Conservation (phyloP, 2,329 filamentous ascomycete genomes). For the Ophiocordyceps robertsii region DNA sequence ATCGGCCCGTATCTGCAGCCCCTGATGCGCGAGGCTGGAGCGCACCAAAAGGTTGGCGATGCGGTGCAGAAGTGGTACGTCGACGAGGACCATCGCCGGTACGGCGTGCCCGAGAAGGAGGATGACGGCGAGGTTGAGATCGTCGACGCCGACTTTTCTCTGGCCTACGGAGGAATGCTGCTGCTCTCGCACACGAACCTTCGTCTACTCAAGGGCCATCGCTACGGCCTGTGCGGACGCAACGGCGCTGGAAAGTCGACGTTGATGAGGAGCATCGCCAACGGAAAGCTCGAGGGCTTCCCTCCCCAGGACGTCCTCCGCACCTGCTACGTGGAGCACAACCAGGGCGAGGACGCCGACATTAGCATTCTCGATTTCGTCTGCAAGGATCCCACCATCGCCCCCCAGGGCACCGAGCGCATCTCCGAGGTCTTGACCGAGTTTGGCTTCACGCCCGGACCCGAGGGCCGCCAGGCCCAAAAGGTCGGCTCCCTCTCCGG, state of each 20-base stretch:
- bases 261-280: constrained; percentile 90
- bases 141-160: constrained; percentile 93
- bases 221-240: constrained; percentile 91
- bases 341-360: constrained; percentile 94
- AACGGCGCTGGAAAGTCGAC: constrained; percentile 99
- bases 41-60: constrained; percentile 50
- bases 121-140: constrained; percentile 91
- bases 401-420: constrained; percentile 62
- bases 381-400: constrained; percentile 75
- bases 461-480: constrained; percentile 76
- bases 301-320: constrained; percentile 82
- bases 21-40: constrained; percentile 49
- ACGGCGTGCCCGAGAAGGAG: constrained; percentile 69
- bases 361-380: constrained; percentile 93
- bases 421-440: constrained; percentile 77
- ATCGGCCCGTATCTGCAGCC: constrained; percentile 64
- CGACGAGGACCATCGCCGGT: constrained; percentile 77
- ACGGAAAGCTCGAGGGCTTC: constrained; percentile 94
- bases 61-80: constrained; percentile 67
- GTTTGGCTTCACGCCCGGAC: constrained; percentile 86
- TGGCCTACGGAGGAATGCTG: constrained; percentile 96
- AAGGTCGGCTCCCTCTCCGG: constrained; percentile 90
- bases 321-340: constrained; percentile 98
- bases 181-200: constrained; percentile 92
- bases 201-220: constrained; percentile 85